These are phyloP conservation scores for Dothiorella sarmentorum DNA, from an alignment of 2,329 filamentous ascomycete genomes.

Conservation along the genomic window DNA sequence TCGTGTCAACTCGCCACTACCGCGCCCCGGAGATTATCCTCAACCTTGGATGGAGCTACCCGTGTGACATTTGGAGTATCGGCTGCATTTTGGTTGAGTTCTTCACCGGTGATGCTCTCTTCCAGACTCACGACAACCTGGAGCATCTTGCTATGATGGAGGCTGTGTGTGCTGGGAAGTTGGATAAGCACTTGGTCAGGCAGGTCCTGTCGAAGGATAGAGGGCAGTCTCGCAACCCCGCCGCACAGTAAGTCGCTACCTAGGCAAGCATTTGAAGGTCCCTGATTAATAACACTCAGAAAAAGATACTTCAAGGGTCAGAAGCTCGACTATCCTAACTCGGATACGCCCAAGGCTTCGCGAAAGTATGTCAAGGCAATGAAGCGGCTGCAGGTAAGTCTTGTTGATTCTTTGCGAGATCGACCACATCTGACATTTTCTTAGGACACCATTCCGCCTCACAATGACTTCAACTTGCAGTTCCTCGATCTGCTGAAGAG, in stretches of 20 bases:
- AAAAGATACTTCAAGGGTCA: slow-evolving; percentile 54
- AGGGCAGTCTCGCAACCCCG: slow-evolving; percentile 50
- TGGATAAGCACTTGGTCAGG: slow-evolving; percentile 54
- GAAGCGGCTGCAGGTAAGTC: slow-evolving; percentile 58
- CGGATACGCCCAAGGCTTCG: slow-evolving; percentile 60
- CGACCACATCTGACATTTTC: slow-evolving; percentile 22
- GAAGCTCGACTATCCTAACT: slow-evolving; percentile 61
- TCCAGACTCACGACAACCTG: slow-evolving; percentile 66
- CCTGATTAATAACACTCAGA: slow-evolving; percentile 32
- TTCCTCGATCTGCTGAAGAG: slow-evolving; percentile 61
- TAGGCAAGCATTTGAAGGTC: slow-evolving; percentile 18
- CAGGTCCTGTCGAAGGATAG: slow-evolving; percentile 50
- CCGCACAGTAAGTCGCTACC: slow-evolving; percentile 50
- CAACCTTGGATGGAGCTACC: slow-evolving; percentile 65
- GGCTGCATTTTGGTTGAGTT: slow-evolving; percentile 67
- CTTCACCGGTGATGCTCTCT: slow-evolving; percentile 64
- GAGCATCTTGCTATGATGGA: slow-evolving; percentile 71
- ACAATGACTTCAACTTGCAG: slow-evolving; percentile 57
- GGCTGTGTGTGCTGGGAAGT: slow-evolving; percentile 54
- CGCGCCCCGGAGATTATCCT: slow-evolving; percentile 66
- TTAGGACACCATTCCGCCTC: slow-evolving; percentile 61
- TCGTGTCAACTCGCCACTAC: slow-evolving; percentile 65
- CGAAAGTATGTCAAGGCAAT: slow-evolving; percentile 67
- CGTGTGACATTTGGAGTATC: slow-evolving; percentile 68
- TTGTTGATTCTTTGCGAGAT: neutral